Percentiles rank a stretch among this genome's conserved stretches.
Conservation (phyloP, 495 filamentous ascomycete genomes). For the Neurospora sp. region DNA sequence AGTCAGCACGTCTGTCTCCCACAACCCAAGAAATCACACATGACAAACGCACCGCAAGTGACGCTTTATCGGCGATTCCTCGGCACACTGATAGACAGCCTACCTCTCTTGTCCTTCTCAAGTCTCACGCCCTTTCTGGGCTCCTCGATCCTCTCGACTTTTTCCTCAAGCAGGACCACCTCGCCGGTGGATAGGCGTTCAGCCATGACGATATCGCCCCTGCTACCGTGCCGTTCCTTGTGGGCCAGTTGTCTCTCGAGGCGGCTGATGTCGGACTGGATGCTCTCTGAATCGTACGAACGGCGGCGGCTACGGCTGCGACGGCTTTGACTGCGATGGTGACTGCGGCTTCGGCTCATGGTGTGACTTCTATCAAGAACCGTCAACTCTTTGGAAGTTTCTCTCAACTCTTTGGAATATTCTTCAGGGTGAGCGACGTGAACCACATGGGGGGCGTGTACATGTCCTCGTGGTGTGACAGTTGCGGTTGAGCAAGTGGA, state of each 20-base stretch:
- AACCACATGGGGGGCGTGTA: conserved; percentile 17
- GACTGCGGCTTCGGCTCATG: neutral
- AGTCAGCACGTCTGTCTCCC: conserved; percentile 10
- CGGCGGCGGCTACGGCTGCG: conserved; percentile 16
- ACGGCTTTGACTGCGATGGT: conserved; percentile 14
- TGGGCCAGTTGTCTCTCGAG: conserved; percentile 21
- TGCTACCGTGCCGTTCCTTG: conserved; percentile 17
- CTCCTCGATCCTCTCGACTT: conserved; percentile 42
- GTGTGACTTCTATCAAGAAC: neutral
- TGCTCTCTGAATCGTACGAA: conserved; percentile 18
- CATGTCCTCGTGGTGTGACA: conserved; percentile 1
- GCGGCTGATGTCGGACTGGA: conserved; percentile 32
- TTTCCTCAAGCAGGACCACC: conserved; percentile 44
- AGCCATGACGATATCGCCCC: conserved; percentile 31
- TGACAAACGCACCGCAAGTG: conserved; percentile 14
- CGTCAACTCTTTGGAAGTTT: conserved; percentile 25
- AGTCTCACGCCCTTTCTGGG: conserved; percentile 50
- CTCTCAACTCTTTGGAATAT: conserved; percentile 24
- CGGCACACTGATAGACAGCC: conserved; percentile 57
- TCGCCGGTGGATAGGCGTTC: conserved; percentile 40
- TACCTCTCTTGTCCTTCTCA: conserved; percentile 82
- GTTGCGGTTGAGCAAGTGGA: neutral
- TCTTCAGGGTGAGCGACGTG: conserved; percentile 26
- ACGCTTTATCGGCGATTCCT: conserved; percentile 39
- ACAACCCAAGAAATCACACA: conserved; percentile 1